Conservation (phyloP, 306 rosid genomes). For the Pyrus communis region DNA sequence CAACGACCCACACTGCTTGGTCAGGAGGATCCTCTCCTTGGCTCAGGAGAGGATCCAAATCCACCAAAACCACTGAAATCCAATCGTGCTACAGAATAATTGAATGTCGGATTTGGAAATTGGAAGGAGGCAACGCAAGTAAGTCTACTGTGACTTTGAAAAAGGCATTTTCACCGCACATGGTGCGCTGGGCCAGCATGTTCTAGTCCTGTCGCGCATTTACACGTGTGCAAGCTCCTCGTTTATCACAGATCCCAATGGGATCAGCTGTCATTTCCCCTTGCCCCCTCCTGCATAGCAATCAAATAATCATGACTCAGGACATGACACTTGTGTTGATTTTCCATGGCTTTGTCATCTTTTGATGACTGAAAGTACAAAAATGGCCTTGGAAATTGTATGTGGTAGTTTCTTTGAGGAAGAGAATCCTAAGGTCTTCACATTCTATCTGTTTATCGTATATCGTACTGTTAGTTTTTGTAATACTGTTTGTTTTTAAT, state of each 20-base stretch:
- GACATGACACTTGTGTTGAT: slow-evolving; percentile 17
- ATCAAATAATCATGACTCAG: slow-evolving; percentile 25
- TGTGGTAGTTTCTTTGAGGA: slow-evolving; percentile 2
- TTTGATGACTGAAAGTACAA: slow-evolving; percentile 15
- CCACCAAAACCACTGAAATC: neutral
- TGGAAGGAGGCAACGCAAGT: neutral
- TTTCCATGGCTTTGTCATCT: slow-evolving; percentile 17
- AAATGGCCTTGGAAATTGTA: neutral
- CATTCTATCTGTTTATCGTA: no score
- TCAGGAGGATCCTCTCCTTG: no score
- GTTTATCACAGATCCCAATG: slow-evolving; percentile 35
- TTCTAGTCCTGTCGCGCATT: slow-evolving; percentile 46
- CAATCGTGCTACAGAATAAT: neutral
- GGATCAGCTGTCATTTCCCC: slow-evolving; percentile 29
- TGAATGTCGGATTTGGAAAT: neutral
- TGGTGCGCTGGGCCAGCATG: slow-evolving; percentile 51
- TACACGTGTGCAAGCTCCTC: slow-evolving; percentile 58
- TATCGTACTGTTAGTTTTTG: no score
- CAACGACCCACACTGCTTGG: no score
- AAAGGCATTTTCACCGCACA: slow-evolving; percentile 46
- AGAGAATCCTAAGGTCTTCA: no score
- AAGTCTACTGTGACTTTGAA: neutral
- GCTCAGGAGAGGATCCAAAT: no score
- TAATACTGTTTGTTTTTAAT: no score
- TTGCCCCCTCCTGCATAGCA: slow-evolving; percentile 44